These are phyloP conservation scores for Cladosporium phlei DNA, from an alignment of 2,329 filamentous ascomycete genomes.

Conservation along the genomic window DNA sequence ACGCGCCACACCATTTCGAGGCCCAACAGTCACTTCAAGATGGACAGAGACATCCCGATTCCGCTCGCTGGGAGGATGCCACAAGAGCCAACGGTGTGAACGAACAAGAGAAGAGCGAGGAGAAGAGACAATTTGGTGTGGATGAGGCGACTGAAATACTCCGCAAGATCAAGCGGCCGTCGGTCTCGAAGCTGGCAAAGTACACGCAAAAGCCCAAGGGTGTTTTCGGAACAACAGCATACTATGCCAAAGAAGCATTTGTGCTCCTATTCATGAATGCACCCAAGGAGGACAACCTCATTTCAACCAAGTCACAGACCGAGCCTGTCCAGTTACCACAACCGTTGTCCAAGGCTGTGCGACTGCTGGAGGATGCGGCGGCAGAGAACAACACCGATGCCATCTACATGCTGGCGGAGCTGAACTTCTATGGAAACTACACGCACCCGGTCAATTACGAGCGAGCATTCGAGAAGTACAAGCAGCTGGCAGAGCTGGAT, in stretches of 20 bases:
- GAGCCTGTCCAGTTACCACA: slow-evolving; percentile 43
- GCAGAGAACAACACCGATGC: slow-evolving; percentile 66
- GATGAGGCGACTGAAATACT: slow-evolving; percentile 39
- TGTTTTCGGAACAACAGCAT: slow-evolving; percentile 51
- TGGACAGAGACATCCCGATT: slow-evolving; percentile 10
- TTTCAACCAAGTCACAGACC: slow-evolving; percentile 28
- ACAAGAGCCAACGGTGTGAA: slow-evolving; percentile 5
- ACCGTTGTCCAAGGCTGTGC: slow-evolving; percentile 54
- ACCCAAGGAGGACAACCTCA: slow-evolving; percentile 43
- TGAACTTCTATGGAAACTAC: slow-evolving; percentile 96
- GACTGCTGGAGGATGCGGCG: slow-evolving; percentile 56
- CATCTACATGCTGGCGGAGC: slow-evolving; percentile 80
- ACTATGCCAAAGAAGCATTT: slow-evolving; percentile 61
- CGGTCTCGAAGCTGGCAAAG: slow-evolving; percentile 37
- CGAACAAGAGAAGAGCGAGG: not conserved
- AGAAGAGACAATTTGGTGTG: slow-evolving; percentile 8
- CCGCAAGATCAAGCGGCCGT: slow-evolving; percentile 38
- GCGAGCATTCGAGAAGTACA: slow-evolving; percentile 75
- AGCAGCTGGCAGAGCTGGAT: slow-evolving; percentile 66
- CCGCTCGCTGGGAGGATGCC: slow-evolving; percentile 14
- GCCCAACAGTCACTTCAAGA: slow-evolving; percentile 15
- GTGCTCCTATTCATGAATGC: slow-evolving; percentile 62
- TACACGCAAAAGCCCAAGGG: slow-evolving; percentile 50
- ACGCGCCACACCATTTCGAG: slow-evolving; percentile 10
- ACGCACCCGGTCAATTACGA: slow-evolving; percentile 78